phyloP scores from a whole-genome alignment of 2,329 filamentous ascomycete genomes.

The Colletotrichum liriopes region DNA sequence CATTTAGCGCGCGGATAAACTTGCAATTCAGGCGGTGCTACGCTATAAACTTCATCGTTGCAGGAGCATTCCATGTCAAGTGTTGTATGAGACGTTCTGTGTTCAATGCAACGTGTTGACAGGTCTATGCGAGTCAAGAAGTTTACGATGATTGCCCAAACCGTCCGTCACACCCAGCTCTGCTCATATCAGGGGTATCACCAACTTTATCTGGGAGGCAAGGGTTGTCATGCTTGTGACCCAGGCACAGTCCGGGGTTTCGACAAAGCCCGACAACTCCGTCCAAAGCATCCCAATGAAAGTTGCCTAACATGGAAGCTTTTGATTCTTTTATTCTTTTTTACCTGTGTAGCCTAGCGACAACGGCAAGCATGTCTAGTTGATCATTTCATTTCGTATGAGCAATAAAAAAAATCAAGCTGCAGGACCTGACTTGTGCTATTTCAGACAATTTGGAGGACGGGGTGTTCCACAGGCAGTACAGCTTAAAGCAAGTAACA shows the following conservation, averaged over 20 bases:
- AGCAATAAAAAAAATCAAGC: neutral
- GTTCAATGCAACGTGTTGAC: conserved; percentile 5
- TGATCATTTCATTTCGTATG: neutral
- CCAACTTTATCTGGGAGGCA: conserved; percentile 4
- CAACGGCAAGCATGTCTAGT: conserved; percentile 9
- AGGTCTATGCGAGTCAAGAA: conserved; percentile 29
- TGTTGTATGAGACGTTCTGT: conserved; percentile 13
- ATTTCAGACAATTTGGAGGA: neutral
- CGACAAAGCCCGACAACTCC: neutral
- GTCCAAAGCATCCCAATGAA: neutral
- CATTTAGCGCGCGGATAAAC: neutral
- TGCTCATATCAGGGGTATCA: neutral
- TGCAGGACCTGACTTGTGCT: neutral
- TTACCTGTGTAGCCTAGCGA: neutral
- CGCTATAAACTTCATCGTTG: conserved; percentile 7
- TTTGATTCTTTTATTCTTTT: no score
- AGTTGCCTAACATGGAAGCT: neutral
- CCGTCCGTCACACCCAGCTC: neutral
- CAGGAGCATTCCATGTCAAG: conserved; percentile 19
- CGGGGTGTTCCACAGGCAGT: neutral
- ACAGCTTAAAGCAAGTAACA: neutral
- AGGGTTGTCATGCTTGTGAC: neutral
- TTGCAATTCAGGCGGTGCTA: neutral
- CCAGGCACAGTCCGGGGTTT: conserved; percentile 1
- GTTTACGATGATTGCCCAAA: neutral